Percentiles rank a stretch among this genome's conserved stretches.
Evolutionary conservation across 75 land plant species (phyloP).

Genomic region (Sequoia sempervirens): DNA sequence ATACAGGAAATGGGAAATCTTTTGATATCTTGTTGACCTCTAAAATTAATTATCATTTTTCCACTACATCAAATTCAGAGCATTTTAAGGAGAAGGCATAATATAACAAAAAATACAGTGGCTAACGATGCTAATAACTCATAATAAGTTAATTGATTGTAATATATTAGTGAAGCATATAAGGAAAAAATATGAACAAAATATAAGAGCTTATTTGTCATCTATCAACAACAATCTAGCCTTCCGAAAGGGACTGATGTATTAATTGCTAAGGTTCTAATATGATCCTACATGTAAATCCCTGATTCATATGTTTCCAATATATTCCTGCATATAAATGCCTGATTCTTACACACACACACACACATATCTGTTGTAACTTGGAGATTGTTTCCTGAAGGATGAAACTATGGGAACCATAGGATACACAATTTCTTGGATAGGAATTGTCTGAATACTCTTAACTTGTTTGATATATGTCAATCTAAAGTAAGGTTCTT

Average conservation of each 20-base stretch:
- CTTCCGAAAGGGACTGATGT: background rate
- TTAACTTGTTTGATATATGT: background rate
- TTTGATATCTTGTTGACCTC: background rate
- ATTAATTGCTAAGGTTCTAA: background rate
- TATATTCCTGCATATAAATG: too few species aligned
- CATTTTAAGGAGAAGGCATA: background rate
- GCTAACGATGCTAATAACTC: background rate
- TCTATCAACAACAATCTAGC: background rate
- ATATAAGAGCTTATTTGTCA: background rate
- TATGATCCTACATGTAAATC: background rate
- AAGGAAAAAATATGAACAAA: background rate
- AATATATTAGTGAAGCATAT: background rate
- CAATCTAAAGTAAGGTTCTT: background rate
- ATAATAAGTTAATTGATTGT: background rate
- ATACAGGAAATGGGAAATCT: background rate
- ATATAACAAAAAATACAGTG: background rate
- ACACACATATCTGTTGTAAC: too few species aligned
- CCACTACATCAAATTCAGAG: too few species aligned
- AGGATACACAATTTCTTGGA: background rate
- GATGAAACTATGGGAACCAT: background rate
- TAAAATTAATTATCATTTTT: background rate
- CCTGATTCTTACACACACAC: too few species aligned
- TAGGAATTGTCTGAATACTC: background rate
- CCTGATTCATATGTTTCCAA: background rate
- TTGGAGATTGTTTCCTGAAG: background rate